These are phyloP conservation scores for Climacium dendroides DNA, from an alignment of 225 moss, liverwort and hornwort species.

Conservation along the genomic window DNA sequence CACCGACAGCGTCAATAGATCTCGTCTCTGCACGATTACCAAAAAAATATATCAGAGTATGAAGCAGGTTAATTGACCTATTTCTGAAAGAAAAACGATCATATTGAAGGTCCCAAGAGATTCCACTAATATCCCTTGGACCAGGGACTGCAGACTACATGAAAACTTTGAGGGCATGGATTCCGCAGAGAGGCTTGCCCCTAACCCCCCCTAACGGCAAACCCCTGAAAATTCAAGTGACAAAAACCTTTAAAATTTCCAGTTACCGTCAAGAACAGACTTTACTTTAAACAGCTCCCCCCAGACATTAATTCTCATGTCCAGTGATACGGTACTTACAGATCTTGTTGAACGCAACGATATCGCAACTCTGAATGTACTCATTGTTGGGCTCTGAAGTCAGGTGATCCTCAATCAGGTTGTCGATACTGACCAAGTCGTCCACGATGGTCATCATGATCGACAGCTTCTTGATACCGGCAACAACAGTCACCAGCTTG, in stretches of 20 bases:
- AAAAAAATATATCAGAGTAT: background rate
- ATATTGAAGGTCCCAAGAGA: background rate
- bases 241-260: too few species aligned
- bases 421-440: conserved; percentile 76
- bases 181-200: background rate
- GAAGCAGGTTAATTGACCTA: background rate
- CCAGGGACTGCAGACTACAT: background rate
- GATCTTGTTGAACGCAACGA: conserved; percentile 96
- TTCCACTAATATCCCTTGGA: too few species aligned
- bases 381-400: conserved; percentile 64
- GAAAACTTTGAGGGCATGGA: too few species aligned
- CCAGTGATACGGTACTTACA: conserved; percentile 20
- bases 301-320: too few species aligned
- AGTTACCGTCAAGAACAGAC: too few species aligned
- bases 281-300: background rate
- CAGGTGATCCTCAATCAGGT: conserved; percentile 67
- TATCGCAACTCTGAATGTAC: conserved; percentile 88
- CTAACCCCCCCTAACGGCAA: too few species aligned
- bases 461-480: conserved; percentile 85
- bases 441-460: conserved; percentile 94
- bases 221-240: background rate
- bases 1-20: background rate
- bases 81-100: background rate
- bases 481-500: conserved; percentile 70
- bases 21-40: background rate